Evolutionary conservation across 164 flowering plant species (phyloP).

Genomic region (Macadamia integrifolia): DNA sequence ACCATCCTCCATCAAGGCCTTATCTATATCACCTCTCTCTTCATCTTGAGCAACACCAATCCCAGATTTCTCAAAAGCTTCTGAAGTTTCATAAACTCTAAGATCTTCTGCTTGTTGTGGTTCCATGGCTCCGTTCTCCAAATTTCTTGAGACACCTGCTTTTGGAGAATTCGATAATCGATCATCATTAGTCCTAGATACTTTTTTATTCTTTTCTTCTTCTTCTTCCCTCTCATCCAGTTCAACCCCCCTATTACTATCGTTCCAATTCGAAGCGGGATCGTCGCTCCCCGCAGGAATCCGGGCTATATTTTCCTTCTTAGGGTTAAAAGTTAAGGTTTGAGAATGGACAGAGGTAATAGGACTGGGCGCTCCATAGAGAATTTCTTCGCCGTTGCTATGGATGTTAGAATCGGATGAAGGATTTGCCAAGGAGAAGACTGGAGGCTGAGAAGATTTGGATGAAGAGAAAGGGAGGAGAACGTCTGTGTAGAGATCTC

Average conservation of each 20-base stretch:
- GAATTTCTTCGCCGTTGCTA: slow-evolving; percentile 27
- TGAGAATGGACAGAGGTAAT: slow-evolving; percentile 10
- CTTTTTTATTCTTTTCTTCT: background rate
- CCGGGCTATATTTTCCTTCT: background rate
- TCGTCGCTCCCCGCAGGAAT: background rate
- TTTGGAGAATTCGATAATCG: slow-evolving; percentile 1
- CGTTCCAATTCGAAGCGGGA: background rate
- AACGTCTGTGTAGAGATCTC: slow-evolving; percentile 95
- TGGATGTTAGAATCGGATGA: slow-evolving; percentile 52
- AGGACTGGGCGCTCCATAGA: slow-evolving; percentile 14
- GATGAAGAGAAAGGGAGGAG: slow-evolving; percentile 41
- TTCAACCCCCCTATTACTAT: background rate
- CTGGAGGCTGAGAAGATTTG: slow-evolving; percentile 13
- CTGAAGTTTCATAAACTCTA: slow-evolving; percentile 22
- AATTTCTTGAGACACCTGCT: slow-evolving; percentile 13
- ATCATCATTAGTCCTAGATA: background rate
- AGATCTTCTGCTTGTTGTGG: slow-evolving; percentile 1
- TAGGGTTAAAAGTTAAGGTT: slow-evolving; percentile 8
- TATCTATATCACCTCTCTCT: slow-evolving; percentile 16
- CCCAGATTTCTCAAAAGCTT: slow-evolving; percentile 5
- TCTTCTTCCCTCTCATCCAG: background rate
- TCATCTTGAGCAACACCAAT: slow-evolving; percentile 13
- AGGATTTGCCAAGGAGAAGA: slow-evolving; percentile 18
- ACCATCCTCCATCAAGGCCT: slow-evolving; percentile 12
- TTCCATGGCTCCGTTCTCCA: slow-evolving; percentile 10